Percentiles rank a stretch among this genome's conserved stretches.
Conservation (phyloP, 176 grass and related monocot genomes). For the Saccharum spontaneum region DNA sequence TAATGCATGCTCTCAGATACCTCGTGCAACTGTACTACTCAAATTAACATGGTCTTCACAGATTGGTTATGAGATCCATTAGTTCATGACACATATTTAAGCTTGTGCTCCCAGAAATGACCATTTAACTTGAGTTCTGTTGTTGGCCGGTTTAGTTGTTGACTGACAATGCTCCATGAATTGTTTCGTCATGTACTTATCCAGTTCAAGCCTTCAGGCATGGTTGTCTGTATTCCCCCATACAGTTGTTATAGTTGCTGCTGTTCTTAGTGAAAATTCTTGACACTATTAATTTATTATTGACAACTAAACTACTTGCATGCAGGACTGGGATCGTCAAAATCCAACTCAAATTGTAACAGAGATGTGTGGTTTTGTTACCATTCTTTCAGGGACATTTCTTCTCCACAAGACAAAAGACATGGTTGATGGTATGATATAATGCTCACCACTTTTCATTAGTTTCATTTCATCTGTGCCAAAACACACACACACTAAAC, state of each 20-base stretch:
- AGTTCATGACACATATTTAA: neutral
- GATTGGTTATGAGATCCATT: neutral
- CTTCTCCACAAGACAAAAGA: slow-evolving; percentile 99
- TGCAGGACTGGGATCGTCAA: slow-evolving; percentile 95
- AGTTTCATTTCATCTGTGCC: neutral
- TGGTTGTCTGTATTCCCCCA: neutral
- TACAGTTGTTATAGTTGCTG: neutral
- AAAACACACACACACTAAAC: neutral
- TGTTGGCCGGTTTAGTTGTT: neutral
- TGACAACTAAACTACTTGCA: slow-evolving; percentile 20
- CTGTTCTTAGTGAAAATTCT: neutral
- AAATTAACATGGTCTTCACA: neutral
- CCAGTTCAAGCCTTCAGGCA: neutral
- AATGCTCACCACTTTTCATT: neutral
- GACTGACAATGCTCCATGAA: neutral
- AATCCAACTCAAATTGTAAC: slow-evolving; percentile 97
- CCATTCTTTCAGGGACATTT: slow-evolving; percentile 94
- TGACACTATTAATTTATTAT: neutral
- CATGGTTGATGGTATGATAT: slow-evolving; percentile 75
- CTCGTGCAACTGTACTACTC: neutral
- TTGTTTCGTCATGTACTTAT: neutral
- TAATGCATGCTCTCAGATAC: neutral
- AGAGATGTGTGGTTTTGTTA: slow-evolving; percentile 92
- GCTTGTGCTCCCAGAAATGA: neutral
- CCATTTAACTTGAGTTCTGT: neutral